Evolutionary conservation across 2,329 filamentous ascomycete species (phyloP).

Genomic region (Zymoseptoria tritici): DNA sequence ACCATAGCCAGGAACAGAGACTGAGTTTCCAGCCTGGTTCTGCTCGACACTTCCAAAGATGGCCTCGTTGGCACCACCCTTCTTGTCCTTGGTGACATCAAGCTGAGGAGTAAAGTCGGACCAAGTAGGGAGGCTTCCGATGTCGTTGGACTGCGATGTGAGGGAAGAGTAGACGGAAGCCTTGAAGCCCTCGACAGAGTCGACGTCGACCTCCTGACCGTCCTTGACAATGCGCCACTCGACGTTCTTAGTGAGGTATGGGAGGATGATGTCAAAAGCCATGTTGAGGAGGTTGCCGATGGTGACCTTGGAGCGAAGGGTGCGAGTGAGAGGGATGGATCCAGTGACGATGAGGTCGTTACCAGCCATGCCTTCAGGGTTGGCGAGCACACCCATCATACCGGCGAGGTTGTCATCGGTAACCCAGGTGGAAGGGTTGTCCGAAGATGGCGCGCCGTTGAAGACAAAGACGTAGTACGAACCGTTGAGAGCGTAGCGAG

Average conservation of each 20-base stretch:
- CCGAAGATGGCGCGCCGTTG: constrained; percentile 42
- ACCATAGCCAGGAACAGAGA: not conserved
- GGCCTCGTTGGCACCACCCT: not conserved
- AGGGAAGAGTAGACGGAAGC: constrained; percentile 31
- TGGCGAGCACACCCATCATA: constrained; percentile 43
- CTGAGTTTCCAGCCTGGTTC: not conserved
- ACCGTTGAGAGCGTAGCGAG: constrained; percentile 50
- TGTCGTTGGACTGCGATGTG: constrained; percentile 19
- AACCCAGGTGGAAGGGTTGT: constrained; percentile 43
- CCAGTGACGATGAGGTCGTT: constrained; percentile 27
- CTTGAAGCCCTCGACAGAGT: constrained; percentile 29
- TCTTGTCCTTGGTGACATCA: constrained; percentile 3
- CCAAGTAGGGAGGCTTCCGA: constrained; percentile 13
- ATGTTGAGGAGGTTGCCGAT: constrained; percentile 25
- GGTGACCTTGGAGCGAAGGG: constrained; percentile 28
- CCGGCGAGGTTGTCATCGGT: constrained; percentile 50
- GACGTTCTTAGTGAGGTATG: constrained; percentile 22
- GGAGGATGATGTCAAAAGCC: constrained; percentile 12
- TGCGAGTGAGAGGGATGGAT: constrained; percentile 37
- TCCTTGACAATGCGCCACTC: constrained; percentile 26
- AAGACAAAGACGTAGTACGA: constrained; percentile 62
- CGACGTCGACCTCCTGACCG: constrained; percentile 23
- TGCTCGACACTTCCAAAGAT: not conserved
- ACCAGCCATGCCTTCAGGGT: constrained; percentile 8
- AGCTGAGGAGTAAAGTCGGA: constrained; percentile 17